These are phyloP conservation scores for Alnus rubra DNA, from an alignment of 306 rosid species.

Conservation along the genomic window DNA sequence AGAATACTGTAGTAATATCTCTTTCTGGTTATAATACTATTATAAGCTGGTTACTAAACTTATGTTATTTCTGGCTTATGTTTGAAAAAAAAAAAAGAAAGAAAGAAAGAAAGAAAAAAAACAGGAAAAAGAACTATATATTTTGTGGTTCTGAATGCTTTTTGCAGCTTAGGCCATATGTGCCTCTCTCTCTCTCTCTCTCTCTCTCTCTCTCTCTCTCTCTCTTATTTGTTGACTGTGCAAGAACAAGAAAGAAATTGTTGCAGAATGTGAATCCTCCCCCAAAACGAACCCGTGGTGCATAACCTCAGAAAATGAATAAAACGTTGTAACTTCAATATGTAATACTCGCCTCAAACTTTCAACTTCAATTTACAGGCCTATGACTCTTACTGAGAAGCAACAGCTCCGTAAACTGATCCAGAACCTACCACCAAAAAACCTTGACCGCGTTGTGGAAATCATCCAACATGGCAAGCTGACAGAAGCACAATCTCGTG, in stretches of 20 bases:
- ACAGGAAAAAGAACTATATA: neutral
- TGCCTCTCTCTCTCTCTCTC: neutral
- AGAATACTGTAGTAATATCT: neutral
- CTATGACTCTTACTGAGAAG: constrained; percentile 65
- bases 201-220: neutral
- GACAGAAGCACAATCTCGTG: constrained; percentile 29
- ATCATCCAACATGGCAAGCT: constrained; percentile 49
- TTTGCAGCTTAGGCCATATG: neutral
- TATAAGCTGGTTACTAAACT: neutral
- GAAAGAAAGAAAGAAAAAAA: neutral
- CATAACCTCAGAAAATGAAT: neutral
- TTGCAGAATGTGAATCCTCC: neutral
- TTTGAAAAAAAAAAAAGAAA: neutral
- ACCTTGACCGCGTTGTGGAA: constrained; percentile 68
- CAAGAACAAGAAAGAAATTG: neutral
- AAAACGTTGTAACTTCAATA: neutral
- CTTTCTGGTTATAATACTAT: neutral
- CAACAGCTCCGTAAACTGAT: constrained; percentile 65
- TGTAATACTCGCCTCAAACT: neutral
- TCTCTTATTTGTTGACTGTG: neutral
- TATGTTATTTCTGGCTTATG: neutral
- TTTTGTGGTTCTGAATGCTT: neutral
- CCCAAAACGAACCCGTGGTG: neutral
- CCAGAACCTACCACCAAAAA: constrained; percentile 56
- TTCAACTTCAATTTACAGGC: constrained; percentile 43